Percentiles rank a stretch among this genome's conserved stretches.
These are phyloP conservation scores for Neurospora tetraspora DNA, from an alignment of 495 filamentous ascomycete genomes.

Conservation along the genomic window DNA sequence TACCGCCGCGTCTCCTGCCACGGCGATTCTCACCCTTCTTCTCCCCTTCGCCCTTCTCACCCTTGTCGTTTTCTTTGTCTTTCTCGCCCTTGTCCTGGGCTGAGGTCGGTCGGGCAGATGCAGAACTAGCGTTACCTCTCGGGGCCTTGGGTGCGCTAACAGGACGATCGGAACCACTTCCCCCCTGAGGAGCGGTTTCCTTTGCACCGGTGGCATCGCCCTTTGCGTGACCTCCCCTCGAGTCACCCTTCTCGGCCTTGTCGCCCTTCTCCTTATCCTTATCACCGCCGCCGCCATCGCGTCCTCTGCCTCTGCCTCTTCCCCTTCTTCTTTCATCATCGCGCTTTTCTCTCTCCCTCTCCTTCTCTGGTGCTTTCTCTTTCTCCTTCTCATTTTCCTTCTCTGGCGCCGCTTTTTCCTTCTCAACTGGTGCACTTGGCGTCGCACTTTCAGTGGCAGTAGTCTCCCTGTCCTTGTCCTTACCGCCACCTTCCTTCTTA, in stretches of 20 bases:
- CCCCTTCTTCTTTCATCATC: constrained; percentile 4
- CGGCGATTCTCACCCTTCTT: constrained; percentile 10
- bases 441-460: background rate
- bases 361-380: constrained; percentile 2
- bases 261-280: constrained; percentile 7
- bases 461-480: background rate
- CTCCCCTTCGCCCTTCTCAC: background rate
- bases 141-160: background rate
- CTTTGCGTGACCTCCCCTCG: constrained; percentile 1
- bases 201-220: background rate
- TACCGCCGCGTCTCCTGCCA: constrained; percentile 12
- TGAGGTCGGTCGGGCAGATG: background rate
- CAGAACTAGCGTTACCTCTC: background rate
- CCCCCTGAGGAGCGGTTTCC: background rate
- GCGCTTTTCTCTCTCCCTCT: constrained; percentile 5
- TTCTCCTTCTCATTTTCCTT: constrained; percentile 4
- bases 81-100: background rate
- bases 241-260: constrained; percentile 4
- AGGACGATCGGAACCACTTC: background rate
- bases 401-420: background rate
- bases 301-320: constrained; percentile 14
- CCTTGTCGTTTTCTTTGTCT: background rate
- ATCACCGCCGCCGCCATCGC: constrained; percentile 6
- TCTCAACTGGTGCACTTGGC: background rate
- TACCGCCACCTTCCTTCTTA: constrained; percentile 13